A percentile compares a stretch with the other conserved stretches of the same genome.
Evolutionary conservation across 129 eudicot genomes (phyloP).

Genomic region (Artemisia tridentata): DNA sequence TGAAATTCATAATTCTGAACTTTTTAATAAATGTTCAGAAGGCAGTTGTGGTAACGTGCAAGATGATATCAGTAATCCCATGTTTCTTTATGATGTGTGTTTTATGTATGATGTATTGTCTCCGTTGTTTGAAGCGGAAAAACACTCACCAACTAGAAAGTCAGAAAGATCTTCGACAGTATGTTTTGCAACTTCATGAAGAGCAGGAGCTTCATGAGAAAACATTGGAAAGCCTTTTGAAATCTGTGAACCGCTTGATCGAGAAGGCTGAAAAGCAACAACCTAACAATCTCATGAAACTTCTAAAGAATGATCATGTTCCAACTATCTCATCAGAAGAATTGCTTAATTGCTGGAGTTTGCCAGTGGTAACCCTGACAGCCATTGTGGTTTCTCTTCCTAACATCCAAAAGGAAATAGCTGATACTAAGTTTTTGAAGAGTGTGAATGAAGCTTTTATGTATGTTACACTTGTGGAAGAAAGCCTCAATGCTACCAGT

Average conservation of each 20-base stretch:
- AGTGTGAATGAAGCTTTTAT: constrained; percentile 37
- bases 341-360: constrained; percentile 36
- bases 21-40: constrained; percentile 24
- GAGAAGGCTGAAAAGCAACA: not conserved
- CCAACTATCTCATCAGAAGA: constrained; percentile 17
- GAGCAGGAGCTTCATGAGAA: not conserved
- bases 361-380: constrained; percentile 43
- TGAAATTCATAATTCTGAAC: constrained; percentile 11
- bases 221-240: not conserved
- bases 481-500: constrained; percentile 15
- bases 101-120: not conserved
- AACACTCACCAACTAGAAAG: not conserved
- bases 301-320: constrained; percentile 7
- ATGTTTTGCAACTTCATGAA: constrained; percentile 8
- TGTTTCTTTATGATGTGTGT: not conserved
- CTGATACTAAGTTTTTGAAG: constrained; percentile 1
- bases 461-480: constrained; percentile 24
- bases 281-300: not conserved
- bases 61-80: constrained; percentile 14
- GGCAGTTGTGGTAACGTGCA: constrained; percentile 33
- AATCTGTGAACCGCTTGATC: not conserved
- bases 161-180: not conserved
- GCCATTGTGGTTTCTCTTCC: constrained; percentile 43
- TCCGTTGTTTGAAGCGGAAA: not conserved
- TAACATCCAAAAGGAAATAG: not conserved